Conservation (phyloP, 805 yeast genomes). For the Ogataea wickerhamii region DNA sequence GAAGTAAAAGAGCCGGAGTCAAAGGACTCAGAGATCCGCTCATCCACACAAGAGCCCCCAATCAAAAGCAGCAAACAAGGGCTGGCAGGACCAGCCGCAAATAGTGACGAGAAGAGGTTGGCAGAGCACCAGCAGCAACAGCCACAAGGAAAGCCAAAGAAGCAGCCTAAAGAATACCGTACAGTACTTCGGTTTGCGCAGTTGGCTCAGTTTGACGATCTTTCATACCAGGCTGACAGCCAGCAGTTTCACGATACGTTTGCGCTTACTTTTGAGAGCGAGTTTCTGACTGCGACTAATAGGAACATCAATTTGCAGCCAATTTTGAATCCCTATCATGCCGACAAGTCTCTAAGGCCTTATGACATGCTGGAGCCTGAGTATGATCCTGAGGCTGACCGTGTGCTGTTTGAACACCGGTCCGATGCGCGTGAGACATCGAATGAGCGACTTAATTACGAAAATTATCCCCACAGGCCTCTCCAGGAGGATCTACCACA, state of each 20-base stretch:
- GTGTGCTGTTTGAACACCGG: conserved; percentile 37
- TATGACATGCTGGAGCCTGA: conserved; percentile 41
- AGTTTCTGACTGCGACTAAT: conserved; percentile 71
- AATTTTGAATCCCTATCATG: conserved; percentile 62
- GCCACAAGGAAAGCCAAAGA: conserved; percentile 16
- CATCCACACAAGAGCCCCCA: neutral
- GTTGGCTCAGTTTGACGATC: conserved; percentile 76
- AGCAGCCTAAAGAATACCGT: conserved; percentile 69
- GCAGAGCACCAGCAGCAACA: neutral
- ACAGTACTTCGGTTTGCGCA: conserved; percentile 80
- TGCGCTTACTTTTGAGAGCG: conserved; percentile 83
- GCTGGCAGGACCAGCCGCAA: neutral
- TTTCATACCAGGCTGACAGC: conserved; percentile 77
- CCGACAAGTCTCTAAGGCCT: conserved; percentile 47
- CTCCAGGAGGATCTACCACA: conserved; percentile 71
- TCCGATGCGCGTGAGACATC: conserved; percentile 31
- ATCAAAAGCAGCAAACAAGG: neutral
- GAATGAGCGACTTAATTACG: conserved; percentile 17
- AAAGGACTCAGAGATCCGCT: neutral
- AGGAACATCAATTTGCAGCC: conserved; percentile 74
- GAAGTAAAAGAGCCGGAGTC: conserved; percentile 8
- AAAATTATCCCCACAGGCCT: conserved; percentile 29
- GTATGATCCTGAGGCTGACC: conserved; percentile 30
- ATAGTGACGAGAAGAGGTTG: neutral
- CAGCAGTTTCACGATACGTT: conserved; percentile 75